Percentiles rank a stretch among this genome's conserved stretches.
These are phyloP conservation scores for Gossypium davidsonii DNA, from an alignment of 441 rosid species.

Conservation along the genomic window DNA sequence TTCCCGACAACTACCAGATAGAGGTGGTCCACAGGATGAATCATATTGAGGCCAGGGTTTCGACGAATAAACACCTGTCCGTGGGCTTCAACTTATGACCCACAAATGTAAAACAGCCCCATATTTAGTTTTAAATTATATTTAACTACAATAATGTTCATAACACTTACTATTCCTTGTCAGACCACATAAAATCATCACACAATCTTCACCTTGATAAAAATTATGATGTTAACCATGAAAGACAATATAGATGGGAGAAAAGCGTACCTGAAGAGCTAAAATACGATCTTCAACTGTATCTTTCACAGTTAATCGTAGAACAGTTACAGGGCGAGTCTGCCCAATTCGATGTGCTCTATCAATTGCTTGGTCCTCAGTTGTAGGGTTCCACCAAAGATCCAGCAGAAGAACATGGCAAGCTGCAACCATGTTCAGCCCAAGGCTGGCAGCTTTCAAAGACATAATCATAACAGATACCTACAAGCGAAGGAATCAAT, in stretches of 20 bases:
- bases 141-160: neutral
- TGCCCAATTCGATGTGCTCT: constrained; percentile 97
- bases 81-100: neutral
- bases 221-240: neutral
- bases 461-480: constrained; percentile 93
- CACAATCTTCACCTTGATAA: neutral
- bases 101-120: neutral
- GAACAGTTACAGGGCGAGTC: constrained; percentile 77
- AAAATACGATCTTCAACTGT: constrained; percentile 89
- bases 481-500: constrained; percentile 27
- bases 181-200: neutral
- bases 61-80: neutral
- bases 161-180: neutral
- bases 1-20: too few species aligned
- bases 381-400: constrained; percentile 97
- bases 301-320: constrained; percentile 74
- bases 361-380: constrained; percentile 94
- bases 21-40: neutral
- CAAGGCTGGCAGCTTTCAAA: constrained; percentile 93
- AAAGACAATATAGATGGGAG: neutral
- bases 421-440: constrained; percentile 94
- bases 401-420: constrained; percentile 77
- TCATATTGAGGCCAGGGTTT: neutral
- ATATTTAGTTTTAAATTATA: neutral
- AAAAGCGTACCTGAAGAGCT: constrained; percentile 55